phyloP scores from a whole-genome alignment of 1,284 basidiomycete species.

The Heliocybe sulcata region DNA sequence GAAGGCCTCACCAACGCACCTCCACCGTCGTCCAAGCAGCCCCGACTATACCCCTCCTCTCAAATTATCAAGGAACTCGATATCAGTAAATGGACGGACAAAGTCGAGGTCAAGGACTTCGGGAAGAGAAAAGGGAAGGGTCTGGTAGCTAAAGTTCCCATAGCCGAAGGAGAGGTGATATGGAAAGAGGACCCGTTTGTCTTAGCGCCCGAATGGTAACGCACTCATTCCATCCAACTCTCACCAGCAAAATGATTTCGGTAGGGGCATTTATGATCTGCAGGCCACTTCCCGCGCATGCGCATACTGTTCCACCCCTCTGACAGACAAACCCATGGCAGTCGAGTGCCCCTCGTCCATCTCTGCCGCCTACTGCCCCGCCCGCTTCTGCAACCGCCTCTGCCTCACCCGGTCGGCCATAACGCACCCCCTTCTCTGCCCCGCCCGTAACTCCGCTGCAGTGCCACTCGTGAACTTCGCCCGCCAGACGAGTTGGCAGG shows the following conservation, averaged over 20 bases:
- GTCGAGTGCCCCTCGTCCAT: slow-evolving; percentile 41
- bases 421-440: slow-evolving; percentile 70
- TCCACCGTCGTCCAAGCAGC: slow-evolving; percentile 9
- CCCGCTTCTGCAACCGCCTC: slow-evolving; percentile 74
- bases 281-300: slow-evolving; percentile 52
- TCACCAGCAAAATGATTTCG: background rate
- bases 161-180: slow-evolving; percentile 65
- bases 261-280: slow-evolving; percentile 67
- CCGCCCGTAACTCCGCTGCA: slow-evolving; percentile 64
- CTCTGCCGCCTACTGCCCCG: slow-evolving; percentile 40
- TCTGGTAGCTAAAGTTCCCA: slow-evolving; percentile 61
- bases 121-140: slow-evolving; percentile 76
- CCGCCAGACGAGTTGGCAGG: slow-evolving; percentile 59
- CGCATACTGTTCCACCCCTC: slow-evolving; percentile 59
- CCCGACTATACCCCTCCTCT: slow-evolving; percentile 47
- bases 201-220: slow-evolving; percentile 65
- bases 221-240: background rate
- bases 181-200: slow-evolving; percentile 82
- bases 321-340: slow-evolving; percentile 40
- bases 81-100: slow-evolving; percentile 50
- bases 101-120: slow-evolving; percentile 67
- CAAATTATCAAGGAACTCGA: slow-evolving; percentile 63
- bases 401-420: slow-evolving; percentile 57
- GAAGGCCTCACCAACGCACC: slow-evolving; percentile 40
- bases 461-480: slow-evolving; percentile 55